These are phyloP conservation scores for Aegilops longissima DNA, from an alignment of 176 grass and related monocot species.

Conservation along the genomic window DNA sequence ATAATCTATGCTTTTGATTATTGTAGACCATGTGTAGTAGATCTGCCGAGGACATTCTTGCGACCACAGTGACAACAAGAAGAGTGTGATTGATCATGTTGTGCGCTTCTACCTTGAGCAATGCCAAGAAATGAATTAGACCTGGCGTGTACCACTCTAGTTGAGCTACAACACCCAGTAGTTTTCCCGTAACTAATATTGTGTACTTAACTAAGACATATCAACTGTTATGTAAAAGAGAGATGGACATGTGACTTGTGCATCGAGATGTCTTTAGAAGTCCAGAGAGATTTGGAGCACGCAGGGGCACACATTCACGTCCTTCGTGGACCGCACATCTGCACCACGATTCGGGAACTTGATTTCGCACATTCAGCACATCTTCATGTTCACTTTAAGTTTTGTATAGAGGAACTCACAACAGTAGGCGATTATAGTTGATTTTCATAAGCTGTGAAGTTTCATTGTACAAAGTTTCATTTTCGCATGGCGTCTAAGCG, in stretches of 20 bases:
- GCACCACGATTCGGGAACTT: too few species aligned
- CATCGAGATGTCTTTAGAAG: background rate
- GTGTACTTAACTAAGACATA: background rate
- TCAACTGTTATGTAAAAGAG: background rate
- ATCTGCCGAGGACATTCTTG: background rate
- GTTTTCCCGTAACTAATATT: background rate
- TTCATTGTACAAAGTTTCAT: too few species aligned
- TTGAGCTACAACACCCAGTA: background rate
- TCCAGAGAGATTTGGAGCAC: too few species aligned
- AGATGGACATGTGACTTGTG: background rate
- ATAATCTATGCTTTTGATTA: background rate
- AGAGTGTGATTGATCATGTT: background rate
- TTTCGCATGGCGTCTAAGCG: too few species aligned
- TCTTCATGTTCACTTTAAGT: too few species aligned
- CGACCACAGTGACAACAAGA: background rate
- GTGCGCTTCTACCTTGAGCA: background rate
- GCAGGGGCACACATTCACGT: too few species aligned
- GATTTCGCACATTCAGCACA: too few species aligned
- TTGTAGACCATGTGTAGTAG: background rate
- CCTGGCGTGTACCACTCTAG: background rate
- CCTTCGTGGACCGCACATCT: too few species aligned
- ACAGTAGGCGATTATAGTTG: too few species aligned
- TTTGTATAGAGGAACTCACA: too few species aligned
- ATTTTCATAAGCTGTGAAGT: too few species aligned
- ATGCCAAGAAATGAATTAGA: background rate